These are phyloP conservation scores for Dryas drummondii DNA, from an alignment of 306 rosid species.

Conservation along the genomic window DNA sequence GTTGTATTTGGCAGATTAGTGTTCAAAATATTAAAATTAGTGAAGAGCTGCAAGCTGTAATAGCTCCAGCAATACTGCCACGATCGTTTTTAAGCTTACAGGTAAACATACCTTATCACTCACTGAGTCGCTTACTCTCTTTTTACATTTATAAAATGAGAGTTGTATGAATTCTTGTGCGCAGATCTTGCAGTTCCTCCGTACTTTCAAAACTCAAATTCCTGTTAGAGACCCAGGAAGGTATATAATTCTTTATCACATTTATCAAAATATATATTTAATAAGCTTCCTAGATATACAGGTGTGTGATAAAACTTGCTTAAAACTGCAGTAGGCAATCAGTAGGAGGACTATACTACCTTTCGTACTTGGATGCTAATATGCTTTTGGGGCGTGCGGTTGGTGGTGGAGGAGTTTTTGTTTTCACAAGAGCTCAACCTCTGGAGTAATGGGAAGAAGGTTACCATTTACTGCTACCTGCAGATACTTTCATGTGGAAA, in stretches of 20 bases:
- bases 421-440: slow-evolving; percentile 79
- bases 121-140: background rate
- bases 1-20: slow-evolving; percentile 58
- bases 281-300: slow-evolving; percentile 1
- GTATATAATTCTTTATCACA: slow-evolving; percentile 29
- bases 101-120: slow-evolving; percentile 36
- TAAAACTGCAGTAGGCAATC: slow-evolving; percentile 44
- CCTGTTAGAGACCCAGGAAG: slow-evolving; percentile 81
- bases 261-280: background rate
- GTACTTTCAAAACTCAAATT: slow-evolving; percentile 63
- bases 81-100: slow-evolving; percentile 80
- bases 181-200: slow-evolving; percentile 84
- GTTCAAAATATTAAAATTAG: slow-evolving; percentile 76
- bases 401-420: slow-evolving; percentile 91
- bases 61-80: slow-evolving; percentile 90
- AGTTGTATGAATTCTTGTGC: background rate
- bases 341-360: slow-evolving; percentile 88
- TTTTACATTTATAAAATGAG: background rate
- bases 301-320: slow-evolving; percentile 1
- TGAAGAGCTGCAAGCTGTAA: slow-evolving; percentile 75
- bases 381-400: slow-evolving; percentile 96
- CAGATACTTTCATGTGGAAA: background rate
- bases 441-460: slow-evolving; percentile 36
- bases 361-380: slow-evolving; percentile 76
- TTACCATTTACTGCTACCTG: slow-evolving; percentile 4